phyloP scores from a whole-genome alignment of 1,139 yeast species.

The Tardiomyces digboiensis region DNA sequence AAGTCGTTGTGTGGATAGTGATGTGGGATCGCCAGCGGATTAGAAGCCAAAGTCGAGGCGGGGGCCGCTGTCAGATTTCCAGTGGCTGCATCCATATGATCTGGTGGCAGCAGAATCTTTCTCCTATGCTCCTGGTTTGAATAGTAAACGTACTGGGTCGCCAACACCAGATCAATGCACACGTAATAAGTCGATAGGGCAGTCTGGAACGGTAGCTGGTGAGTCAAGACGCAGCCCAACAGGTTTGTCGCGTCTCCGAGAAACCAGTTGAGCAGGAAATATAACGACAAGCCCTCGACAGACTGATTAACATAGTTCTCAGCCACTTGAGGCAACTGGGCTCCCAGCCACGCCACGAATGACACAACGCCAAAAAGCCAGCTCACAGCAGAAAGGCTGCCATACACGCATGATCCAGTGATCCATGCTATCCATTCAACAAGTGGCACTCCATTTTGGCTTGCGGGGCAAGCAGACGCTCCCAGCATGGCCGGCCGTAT shows the following conservation, averaged over 20 bases:
- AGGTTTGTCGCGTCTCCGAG: slow-evolving; percentile 78
- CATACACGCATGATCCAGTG: slow-evolving; percentile 24
- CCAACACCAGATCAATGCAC: slow-evolving; percentile 58
- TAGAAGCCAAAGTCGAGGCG: background rate
- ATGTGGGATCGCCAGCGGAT: background rate
- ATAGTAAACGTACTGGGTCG: slow-evolving; percentile 74
- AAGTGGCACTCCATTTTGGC: slow-evolving; percentile 14
- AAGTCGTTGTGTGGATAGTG: no score
- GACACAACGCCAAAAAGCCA: slow-evolving; percentile 40
- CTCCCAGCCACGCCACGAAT: slow-evolving; percentile 66
- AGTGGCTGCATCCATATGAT: background rate
- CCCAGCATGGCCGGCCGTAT: no score
- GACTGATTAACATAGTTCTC: slow-evolving; percentile 68
- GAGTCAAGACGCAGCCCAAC: slow-evolving; percentile 69
- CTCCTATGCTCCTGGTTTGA: slow-evolving; percentile 11
- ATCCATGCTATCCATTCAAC: slow-evolving; percentile 20
- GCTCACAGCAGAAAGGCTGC: slow-evolving; percentile 18
- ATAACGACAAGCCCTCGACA: slow-evolving; percentile 81
- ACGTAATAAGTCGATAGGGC: slow-evolving; percentile 68
- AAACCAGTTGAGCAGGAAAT: slow-evolving; percentile 70
- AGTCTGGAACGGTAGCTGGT: slow-evolving; percentile 69
- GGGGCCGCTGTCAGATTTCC: background rate
- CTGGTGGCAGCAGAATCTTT: background rate
- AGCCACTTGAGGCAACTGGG: slow-evolving; percentile 80
- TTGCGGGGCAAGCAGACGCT: slow-evolving; percentile 8